Evolutionary conservation across 495 filamentous ascomycete genomes (phyloP).

Genomic region (Hapsidospora chrysogenum): DNA sequence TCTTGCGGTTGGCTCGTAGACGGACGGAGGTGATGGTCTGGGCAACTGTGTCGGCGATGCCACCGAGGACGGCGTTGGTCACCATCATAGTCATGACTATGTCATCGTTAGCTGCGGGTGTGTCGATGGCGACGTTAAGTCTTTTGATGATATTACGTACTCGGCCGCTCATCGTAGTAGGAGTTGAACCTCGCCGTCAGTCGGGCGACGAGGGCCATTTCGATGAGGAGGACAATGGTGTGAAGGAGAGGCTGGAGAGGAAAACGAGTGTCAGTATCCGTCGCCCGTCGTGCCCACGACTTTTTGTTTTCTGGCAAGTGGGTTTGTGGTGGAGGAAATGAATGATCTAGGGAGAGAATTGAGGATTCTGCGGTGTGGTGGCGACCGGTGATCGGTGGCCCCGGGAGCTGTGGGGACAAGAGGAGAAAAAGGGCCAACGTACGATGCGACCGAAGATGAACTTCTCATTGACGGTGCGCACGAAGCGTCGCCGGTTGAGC

Average conservation of each 20-base stretch:
- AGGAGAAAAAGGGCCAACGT: conserved; percentile 19
- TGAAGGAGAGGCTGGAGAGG: conserved; percentile 65
- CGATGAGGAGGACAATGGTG: conserved; percentile 66
- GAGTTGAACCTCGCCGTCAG: conserved; percentile 76
- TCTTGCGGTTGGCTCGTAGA: conserved; percentile 44
- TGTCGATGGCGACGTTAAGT: background rate
- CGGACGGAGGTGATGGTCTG: conserved; percentile 80
- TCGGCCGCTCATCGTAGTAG: conserved; percentile 76
- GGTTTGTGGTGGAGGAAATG: background rate
- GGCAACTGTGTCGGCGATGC: conserved; percentile 82
- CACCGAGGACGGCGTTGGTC: conserved; percentile 69
- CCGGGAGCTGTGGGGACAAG: conserved; percentile 1
- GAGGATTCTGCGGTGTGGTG: conserved; percentile 1
- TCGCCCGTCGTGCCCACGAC: too few species aligned
- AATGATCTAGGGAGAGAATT: background rate
- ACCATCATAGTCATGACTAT: conserved; percentile 95
- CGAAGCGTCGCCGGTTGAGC: conserved; percentile 40
- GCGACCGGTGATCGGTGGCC: conserved; percentile 6
- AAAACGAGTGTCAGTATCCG: conserved; percentile 12
- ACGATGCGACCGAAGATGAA: conserved; percentile 72
- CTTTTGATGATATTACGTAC: conserved; percentile 24
- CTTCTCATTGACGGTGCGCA: conserved; percentile 54
- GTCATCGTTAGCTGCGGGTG: background rate
- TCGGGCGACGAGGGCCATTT: conserved; percentile 71
- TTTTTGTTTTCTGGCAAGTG: too few species aligned